Evolutionary conservation across 108 stramenopile genomes (phyloP), one percentile per base, ranked within the genome.

Genomic region (Fragilaria crotonensis): DNA sequence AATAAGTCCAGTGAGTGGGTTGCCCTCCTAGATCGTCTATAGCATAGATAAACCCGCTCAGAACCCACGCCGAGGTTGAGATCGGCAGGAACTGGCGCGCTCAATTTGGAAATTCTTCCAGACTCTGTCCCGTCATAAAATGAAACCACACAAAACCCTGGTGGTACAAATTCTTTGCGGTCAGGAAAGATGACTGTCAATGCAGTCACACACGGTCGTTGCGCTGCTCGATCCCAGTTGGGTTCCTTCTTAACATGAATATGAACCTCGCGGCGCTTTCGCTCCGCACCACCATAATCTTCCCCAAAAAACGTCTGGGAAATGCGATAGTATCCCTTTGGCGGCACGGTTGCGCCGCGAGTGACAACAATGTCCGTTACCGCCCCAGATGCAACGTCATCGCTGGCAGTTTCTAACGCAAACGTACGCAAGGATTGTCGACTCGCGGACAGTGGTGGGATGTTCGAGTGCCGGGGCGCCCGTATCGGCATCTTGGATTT

Each of bases 1-100:
- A 28, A 83, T 27, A 23, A 93, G 59, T 25, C 82, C 85, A 17
- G 92, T 93, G 3, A 93, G 55, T 18, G 92, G 92, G 54, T 93
- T 93, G 0, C 92, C 92, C 62, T 93, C 92, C 92, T 68, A 0
- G 92, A 93, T n/a, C 88, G 68, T 49, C 84, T 69, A 57, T 84
- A 93, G 60, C 88, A 90, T 1, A 89, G 57, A 64, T 78, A 86
- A 3, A 85, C 76, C 23, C 78, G 71, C 47, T 92, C 90, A 29
- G 64, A 67, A 1, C 61, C 52, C 2, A 22, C 14, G 22, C 77
- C 82, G 33, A 64, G 49, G 53, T 87, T 87, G 5, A 86, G 60
- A 48, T 73, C 73, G 7, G 81, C 75, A 44, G 49, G 26, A 25
- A 65, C 33, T 18, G 63, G 55, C 11, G 28, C 45, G 17, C 36